Conservation (phyloP, 2,329 filamentous ascomycete genomes). For the Penicillium sp. region DNA sequence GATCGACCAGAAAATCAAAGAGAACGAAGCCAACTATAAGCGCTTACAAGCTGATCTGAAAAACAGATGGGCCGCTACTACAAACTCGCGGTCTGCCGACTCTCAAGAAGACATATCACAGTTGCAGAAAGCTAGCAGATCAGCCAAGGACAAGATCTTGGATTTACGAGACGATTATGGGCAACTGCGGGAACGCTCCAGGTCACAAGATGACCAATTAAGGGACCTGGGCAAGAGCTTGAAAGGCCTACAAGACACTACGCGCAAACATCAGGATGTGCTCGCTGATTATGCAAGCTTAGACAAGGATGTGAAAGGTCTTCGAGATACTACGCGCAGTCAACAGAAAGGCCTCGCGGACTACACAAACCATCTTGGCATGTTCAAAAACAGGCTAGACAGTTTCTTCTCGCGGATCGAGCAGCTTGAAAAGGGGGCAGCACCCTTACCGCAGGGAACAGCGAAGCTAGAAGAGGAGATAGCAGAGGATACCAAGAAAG, state of each 20-base stretch:
- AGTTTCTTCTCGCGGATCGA: not conserved
- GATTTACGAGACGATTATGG: not conserved
- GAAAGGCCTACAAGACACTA: constrained; percentile 7
- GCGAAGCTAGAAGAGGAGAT: not conserved
- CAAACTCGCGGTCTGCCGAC: constrained; percentile 6
- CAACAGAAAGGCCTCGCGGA: not conserved
- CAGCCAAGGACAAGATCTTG: constrained; percentile 1
- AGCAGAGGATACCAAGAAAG: not conserved
- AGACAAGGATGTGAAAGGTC: not conserved
- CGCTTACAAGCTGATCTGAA: constrained; percentile 24
- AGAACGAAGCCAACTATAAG: constrained; percentile 22
- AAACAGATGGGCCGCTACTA: constrained; percentile 14
- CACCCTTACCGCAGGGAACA: not conserved
- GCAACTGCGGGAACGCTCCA: not conserved
- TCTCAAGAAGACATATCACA: constrained; percentile 19
- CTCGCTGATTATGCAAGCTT: not conserved
- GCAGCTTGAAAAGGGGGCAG: not conserved
- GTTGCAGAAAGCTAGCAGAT: constrained; percentile 25
- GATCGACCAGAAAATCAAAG: constrained; percentile 28
- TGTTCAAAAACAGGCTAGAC: not conserved
- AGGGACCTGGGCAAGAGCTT: constrained; percentile 5
- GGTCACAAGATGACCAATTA: not conserved
- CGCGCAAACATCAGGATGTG: not conserved
- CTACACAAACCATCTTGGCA: constrained; percentile 8
- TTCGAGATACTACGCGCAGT: not conserved